Percentiles rank a stretch among this genome's conserved stretches.
Evolutionary conservation across 2,329 filamentous ascomycete species (phyloP).

Genomic region (Monilinia fructigena): DNA sequence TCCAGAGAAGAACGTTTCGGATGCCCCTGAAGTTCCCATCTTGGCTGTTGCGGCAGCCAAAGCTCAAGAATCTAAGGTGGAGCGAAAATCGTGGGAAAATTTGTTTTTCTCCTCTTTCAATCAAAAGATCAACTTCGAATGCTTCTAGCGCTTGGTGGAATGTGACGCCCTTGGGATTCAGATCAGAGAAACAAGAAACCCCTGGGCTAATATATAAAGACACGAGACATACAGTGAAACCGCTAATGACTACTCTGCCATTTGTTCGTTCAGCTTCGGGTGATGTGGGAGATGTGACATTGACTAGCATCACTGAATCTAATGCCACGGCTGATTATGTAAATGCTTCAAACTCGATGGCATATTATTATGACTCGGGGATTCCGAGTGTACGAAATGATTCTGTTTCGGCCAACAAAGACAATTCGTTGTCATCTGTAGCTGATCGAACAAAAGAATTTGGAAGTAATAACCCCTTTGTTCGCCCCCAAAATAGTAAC

Average conservation of each 20-base stretch:
- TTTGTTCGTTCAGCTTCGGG: conserved; percentile 31
- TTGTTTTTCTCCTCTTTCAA: conserved; percentile 39
- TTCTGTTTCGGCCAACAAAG: conserved; percentile 26
- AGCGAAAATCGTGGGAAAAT: conserved; percentile 38
- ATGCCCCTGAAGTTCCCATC: conserved; percentile 38
- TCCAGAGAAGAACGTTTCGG: conserved; percentile 25
- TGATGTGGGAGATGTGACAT: conserved; percentile 24
- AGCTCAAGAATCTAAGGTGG: conserved; percentile 31
- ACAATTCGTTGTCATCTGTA: conserved; percentile 27
- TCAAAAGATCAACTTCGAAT: conserved; percentile 36
- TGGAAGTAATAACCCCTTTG: conserved; percentile 35
- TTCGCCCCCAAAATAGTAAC: conserved; percentile 26
- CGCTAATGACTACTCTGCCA: conserved; percentile 34
- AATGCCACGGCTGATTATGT: background rate
- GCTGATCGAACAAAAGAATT: conserved; percentile 23
- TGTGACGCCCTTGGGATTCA: conserved; percentile 22
- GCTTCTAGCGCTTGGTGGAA: conserved; percentile 45
- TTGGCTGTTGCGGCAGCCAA: conserved; percentile 40
- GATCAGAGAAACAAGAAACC: conserved; percentile 29
- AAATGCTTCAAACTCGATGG: background rate
- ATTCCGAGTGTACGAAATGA: background rate
- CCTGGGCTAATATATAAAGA: conserved; percentile 28
- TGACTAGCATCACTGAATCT: conserved; percentile 24
- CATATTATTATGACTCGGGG: conserved; percentile 3
- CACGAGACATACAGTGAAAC: conserved; percentile 35